Percentiles rank a stretch among this genome's conserved stretches.
phyloP scores from a whole-genome alignment of 2,329 filamentous ascomycete species.

The Neurospora crassa region DNA sequence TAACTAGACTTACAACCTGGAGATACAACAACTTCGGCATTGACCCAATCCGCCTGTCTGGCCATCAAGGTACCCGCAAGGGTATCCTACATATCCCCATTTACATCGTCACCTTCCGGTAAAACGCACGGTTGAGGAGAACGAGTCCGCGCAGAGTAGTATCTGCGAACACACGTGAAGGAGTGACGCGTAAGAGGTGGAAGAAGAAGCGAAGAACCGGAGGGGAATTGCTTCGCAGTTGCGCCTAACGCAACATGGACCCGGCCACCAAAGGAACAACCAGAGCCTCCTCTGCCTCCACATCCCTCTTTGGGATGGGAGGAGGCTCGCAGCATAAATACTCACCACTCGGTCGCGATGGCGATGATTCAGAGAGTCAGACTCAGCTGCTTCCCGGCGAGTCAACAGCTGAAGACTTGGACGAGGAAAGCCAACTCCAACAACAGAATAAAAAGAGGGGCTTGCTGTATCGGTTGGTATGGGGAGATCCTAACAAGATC shows the following conservation, averaged over 20 bases:
- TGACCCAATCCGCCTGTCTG: background rate
- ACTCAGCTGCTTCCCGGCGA: background rate
- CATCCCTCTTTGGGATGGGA: background rate
- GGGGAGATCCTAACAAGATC: background rate
- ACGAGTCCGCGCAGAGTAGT: background rate
- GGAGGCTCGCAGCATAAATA: background rate
- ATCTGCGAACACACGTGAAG: background rate
- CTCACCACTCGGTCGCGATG: background rate
- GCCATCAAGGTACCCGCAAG: background rate
- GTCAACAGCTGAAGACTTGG: background rate
- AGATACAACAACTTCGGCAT: background rate
- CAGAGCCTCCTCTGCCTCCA: background rate
- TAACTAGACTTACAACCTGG: background rate
- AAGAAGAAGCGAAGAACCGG: background rate
- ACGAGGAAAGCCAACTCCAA: background rate
- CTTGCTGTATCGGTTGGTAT: background rate
- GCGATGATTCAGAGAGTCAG: background rate
- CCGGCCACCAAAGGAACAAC: background rate
- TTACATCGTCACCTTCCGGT: background rate
- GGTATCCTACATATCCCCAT: background rate
- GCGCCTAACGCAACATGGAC: background rate
- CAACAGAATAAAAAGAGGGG: background rate
- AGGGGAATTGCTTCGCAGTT: background rate
- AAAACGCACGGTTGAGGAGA: background rate
- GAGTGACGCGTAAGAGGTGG: background rate